Evolutionary conservation across 495 filamentous ascomycete genomes (phyloP), one percentile per base, ranked within the genome.

Genomic region (Hypoxylon perforatum): DNA sequence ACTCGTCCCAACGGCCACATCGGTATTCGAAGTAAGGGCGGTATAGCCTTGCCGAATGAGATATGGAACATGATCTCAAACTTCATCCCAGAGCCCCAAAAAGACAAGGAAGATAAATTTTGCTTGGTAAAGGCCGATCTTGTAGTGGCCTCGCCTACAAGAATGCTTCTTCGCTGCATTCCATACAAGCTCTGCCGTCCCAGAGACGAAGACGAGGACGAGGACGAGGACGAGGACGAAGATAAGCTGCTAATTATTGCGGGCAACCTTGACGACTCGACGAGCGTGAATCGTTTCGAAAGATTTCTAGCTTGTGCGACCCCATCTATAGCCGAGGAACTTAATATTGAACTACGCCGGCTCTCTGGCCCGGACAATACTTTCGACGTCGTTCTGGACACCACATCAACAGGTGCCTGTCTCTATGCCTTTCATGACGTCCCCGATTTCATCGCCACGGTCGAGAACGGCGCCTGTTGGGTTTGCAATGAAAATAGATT

Each of bases 21-120:
- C 39, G 15, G 17, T 25, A 47, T 62, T 41, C 49, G 41, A 21
- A 55, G 59, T 42, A 62, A 62, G 42, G 59, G 59, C 47, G 59
- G 59, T 39, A 55, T 53, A 19, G 21, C 4, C n/a, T 23, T 62
- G 42, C 50, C 50, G 1, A 47, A 28, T 28, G 49, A 62, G 42
- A 30, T 55, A 48, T 62, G 59, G 59, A 9, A 14, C 49, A 62
- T 48, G 42, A 62, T 55, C 39, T 22, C 55, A 22, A 33, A 55
- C 2, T 55, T 62, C 49, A 12, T 30, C 36, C 36, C 1, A 3
- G 23, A 33, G 36, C 25, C 5, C n/a, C 36, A 4, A 18, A 11
- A 53, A 15, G 49, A 54, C n/a, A 47, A 1, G 12, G 7, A 61
- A 23, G 49, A 54, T 36, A 17, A 17, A 1, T 17, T 53, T 36